Evolutionary conservation across 176 grass and related monocot species (phyloP).

Genomic region (Lolium multiflorum): DNA sequence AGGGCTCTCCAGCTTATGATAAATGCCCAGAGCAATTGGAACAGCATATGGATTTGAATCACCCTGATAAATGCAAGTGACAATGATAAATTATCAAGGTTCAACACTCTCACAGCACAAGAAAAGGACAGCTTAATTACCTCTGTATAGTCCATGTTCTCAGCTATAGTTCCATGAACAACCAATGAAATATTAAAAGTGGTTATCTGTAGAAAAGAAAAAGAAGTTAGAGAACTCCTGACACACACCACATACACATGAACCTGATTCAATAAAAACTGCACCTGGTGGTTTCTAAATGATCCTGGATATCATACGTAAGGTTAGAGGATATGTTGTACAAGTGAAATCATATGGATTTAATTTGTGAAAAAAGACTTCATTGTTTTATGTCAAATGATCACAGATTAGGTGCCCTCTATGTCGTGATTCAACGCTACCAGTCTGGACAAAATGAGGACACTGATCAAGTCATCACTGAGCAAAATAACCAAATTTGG

Average conservation of each 20-base stretch:
- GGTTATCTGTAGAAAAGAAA: constrained; percentile 61
- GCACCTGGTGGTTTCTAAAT: not conserved
- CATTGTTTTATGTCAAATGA: constrained; percentile 7
- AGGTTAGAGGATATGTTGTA: not conserved
- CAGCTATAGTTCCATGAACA: constrained; percentile 80
- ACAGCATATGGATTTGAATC: constrained; percentile 86
- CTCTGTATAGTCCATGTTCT: constrained; percentile 83
- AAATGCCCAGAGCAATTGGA: constrained; percentile 79
- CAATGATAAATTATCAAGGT: constrained; percentile 28
- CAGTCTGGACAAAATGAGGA: constrained; percentile 26
- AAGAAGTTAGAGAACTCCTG: constrained; percentile 14
- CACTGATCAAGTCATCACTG: not conserved
- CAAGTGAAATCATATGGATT: not conserved
- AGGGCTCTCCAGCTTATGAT: constrained; percentile 74
- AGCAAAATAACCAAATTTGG: not conserved
- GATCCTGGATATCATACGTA: not conserved
- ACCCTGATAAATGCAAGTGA: constrained; percentile 55
- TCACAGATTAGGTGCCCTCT: not conserved
- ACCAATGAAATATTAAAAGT: constrained; percentile 84
- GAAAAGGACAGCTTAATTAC: constrained; percentile 42
- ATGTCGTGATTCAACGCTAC: not conserved
- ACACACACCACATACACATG: not conserved
- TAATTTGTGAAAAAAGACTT: constrained; percentile 6
- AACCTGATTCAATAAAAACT: not conserved
- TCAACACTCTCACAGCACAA: constrained; percentile 19